Percentiles rank a stretch among this genome's conserved stretches.
phyloP scores from a whole-genome alignment of 768 basidiomycete genomes.

The Termitomyces heimii region DNA sequence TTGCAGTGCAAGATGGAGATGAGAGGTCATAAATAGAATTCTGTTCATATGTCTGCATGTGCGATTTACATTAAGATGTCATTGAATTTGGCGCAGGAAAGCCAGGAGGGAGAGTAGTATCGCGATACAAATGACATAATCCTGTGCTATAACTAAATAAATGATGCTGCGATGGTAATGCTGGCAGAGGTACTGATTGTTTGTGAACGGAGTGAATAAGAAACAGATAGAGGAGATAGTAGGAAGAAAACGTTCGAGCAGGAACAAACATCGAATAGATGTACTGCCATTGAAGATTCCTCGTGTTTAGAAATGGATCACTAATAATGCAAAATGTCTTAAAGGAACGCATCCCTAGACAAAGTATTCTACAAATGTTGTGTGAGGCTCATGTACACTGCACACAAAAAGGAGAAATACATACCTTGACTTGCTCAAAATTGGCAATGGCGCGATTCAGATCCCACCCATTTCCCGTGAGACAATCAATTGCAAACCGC shows the following conservation, averaged over 20 bases:
- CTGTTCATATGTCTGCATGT: not conserved
- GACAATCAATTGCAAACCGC: constrained; percentile 77
- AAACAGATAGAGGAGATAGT: not conserved
- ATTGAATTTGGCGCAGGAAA: not conserved
- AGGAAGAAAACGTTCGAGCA: constrained; percentile 4
- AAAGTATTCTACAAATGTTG: constrained; percentile 35
- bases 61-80: constrained; percentile 11
- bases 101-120: not conserved
- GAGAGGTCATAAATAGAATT: not conserved
- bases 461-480: constrained; percentile 84
- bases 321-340: constrained; percentile 4
- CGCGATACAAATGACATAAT: not conserved
- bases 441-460: constrained; percentile 72
- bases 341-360: constrained; percentile 51
- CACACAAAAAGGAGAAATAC: constrained; percentile 19
- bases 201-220: not conserved
- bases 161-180: constrained; percentile 6
- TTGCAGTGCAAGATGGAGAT: not conserved
- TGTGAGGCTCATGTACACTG: constrained; percentile 16
- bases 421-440: constrained; percentile 84
- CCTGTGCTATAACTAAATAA: not conserved
- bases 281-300: not conserved
- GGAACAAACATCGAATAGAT: not conserved
- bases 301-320: not conserved
- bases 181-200: not conserved